phyloP scores from a whole-genome alignment of 2,329 filamentous ascomycete species.

The Diplocarpon mali region DNA sequence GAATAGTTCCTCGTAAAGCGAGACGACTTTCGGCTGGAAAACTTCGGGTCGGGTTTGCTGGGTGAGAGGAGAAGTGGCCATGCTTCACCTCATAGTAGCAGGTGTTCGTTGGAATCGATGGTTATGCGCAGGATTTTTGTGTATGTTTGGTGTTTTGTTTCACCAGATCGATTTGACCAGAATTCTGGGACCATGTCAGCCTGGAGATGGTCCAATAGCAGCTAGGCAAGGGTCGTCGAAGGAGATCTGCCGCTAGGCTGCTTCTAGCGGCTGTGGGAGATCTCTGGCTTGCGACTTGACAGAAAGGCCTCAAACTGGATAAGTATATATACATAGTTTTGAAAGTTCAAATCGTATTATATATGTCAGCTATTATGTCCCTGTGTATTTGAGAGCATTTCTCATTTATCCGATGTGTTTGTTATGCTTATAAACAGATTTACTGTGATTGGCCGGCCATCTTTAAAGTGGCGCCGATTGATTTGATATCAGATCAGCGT shows the following conservation, averaged over 20 bases:
- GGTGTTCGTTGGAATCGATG: not conserved
- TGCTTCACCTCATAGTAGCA: constrained; percentile 31
- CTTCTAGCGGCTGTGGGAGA: not conserved
- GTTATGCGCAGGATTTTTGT: not conserved
- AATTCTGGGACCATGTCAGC: constrained; percentile 7
- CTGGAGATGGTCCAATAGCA: not conserved
- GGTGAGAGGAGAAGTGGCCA: constrained; percentile 88
- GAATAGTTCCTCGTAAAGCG: constrained; percentile 80
- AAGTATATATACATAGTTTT: no score
- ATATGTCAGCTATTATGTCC: no score
- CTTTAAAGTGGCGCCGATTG: constrained; percentile 6
- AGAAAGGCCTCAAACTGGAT: no score
- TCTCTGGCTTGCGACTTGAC: constrained; percentile 2
- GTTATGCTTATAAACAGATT: constrained; percentile 6
- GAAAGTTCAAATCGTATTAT: no score
- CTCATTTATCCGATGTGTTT: not conserved
- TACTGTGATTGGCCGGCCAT: constrained; percentile 7
- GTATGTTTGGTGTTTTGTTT: constrained; percentile 4
- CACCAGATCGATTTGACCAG: not conserved
- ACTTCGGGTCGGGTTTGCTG: constrained; percentile 82
- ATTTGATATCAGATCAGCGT: no score
- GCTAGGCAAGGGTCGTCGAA: not conserved
- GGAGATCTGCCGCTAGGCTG: constrained; percentile 7
- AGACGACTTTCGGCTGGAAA: constrained; percentile 89
- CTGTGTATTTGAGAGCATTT: not conserved